Evolutionary conservation across 768 basidiomycete species (phyloP).

Genomic region (Mycena galopus): DNA sequence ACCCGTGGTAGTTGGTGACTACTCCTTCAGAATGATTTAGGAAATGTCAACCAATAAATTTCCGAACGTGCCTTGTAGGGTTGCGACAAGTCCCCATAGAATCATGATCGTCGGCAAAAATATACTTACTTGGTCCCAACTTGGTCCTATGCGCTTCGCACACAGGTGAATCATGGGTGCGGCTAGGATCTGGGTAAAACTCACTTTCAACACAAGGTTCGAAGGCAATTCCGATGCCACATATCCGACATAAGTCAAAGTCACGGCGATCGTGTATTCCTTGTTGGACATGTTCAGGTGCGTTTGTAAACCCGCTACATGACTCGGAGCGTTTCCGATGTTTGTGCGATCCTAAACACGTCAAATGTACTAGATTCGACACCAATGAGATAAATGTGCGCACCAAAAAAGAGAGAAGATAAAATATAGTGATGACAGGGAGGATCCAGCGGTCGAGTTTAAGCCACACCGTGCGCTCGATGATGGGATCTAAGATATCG

Average conservation of each 20-base stretch:
- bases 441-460: slow-evolving; percentile 63
- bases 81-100: neutral
- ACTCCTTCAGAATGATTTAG: neutral
- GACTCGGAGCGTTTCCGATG: slow-evolving; percentile 67
- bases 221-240: slow-evolving; percentile 44
- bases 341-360: neutral
- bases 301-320: slow-evolving; percentile 69
- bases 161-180: neutral
- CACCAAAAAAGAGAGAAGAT: neutral
- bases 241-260: slow-evolving; percentile 65
- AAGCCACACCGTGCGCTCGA: slow-evolving; percentile 58
- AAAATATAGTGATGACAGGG: slow-evolving; percentile 58
- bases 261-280: slow-evolving; percentile 63
- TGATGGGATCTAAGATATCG: slow-evolving; percentile 35
- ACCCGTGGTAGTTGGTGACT: neutral
- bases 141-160: neutral
- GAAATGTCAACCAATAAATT: neutral
- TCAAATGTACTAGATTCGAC: neutral
- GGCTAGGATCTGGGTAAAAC: neutral
- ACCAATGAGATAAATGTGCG: neutral
- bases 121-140: neutral
- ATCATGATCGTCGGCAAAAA: neutral
- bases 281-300: slow-evolving; percentile 63
- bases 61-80: neutral
- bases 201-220: slow-evolving; percentile 5